Conservation (phyloP, 2,329 filamentous ascomycete genomes). For the Fusarium camptoceras region DNA sequence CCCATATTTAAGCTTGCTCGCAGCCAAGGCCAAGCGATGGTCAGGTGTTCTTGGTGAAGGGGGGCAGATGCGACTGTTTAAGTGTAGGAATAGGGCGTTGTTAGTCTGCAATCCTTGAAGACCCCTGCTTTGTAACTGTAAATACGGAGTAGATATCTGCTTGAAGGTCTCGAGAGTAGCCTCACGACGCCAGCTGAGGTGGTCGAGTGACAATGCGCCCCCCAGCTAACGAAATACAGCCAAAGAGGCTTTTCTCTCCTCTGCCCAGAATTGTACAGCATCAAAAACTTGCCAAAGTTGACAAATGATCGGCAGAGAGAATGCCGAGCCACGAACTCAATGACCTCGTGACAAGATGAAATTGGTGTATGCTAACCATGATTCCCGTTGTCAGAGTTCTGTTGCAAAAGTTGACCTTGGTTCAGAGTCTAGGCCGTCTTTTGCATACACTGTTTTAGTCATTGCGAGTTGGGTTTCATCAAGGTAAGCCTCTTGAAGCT, state of each 20-base stretch:
- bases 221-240: background rate
- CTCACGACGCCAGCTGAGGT: background rate
- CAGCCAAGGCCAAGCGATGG: slow-evolving; percentile 40
- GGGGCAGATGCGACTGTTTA: slow-evolving; percentile 10
- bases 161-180: background rate
- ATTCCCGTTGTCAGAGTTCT: background rate
- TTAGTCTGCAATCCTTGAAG: background rate
- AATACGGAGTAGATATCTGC: background rate
- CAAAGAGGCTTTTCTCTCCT: background rate
- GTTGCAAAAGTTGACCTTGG: background rate
- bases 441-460: slow-evolving; percentile 4
- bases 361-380: background rate
- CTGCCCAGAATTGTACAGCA: background rate
- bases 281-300: background rate
- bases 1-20: slow-evolving; percentile 32
- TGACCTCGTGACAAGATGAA: background rate
- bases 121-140: background rate
- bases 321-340: background rate
- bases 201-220: background rate
- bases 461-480: background rate
- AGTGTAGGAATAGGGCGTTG: background rate
- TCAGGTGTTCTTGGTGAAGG: slow-evolving; percentile 30
- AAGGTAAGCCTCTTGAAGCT: slow-evolving; percentile 8
- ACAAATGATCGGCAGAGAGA: background rate
- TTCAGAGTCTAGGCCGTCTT: slow-evolving; percentile 4